phyloP scores from a whole-genome alignment of 2,329 filamentous ascomycete genomes.

The Monilinia fructigena region DNA sequence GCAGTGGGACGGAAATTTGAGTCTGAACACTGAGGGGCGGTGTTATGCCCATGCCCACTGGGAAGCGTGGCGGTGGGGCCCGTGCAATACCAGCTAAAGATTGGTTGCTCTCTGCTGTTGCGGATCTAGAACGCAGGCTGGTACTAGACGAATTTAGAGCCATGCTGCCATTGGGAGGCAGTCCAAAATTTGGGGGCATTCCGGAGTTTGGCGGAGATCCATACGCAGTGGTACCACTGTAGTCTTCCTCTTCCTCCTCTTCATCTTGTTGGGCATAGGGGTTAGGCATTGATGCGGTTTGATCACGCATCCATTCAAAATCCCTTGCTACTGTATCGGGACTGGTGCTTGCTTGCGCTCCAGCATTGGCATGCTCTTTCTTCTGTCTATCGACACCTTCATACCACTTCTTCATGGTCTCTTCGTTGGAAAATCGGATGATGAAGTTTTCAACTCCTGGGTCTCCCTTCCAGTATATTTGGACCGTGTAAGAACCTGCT shows the following conservation, averaged over 20 bases:
- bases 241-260: constrained; percentile 60
- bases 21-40: constrained; percentile 70
- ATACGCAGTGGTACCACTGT: constrained; percentile 39
- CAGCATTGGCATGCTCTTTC: constrained; percentile 56
- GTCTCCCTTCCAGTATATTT: constrained; percentile 98
- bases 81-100: constrained; percentile 57
- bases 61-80: constrained; percentile 69
- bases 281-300: constrained; percentile 69
- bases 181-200: constrained; percentile 22
- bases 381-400: constrained; percentile 75
- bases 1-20: constrained; percentile 42
- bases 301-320: constrained; percentile 75
- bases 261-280: constrained; percentile 70
- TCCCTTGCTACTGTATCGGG: constrained; percentile 52
- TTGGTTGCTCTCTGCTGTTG: constrained; percentile 67
- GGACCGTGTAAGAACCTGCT: constrained; percentile 84
- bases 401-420: constrained; percentile 91
- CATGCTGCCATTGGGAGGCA: constrained; percentile 49
- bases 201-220: constrained; percentile 43
- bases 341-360: constrained; percentile 48
- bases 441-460: constrained; percentile 94
- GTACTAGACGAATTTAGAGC: constrained; percentile 71
- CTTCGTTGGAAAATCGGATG: constrained; percentile 89
- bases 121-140: constrained; percentile 73
- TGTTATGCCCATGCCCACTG: constrained; percentile 45